Conservation (phyloP, 2,329 filamentous ascomycete genomes). For the Eutypella sp. region DNA sequence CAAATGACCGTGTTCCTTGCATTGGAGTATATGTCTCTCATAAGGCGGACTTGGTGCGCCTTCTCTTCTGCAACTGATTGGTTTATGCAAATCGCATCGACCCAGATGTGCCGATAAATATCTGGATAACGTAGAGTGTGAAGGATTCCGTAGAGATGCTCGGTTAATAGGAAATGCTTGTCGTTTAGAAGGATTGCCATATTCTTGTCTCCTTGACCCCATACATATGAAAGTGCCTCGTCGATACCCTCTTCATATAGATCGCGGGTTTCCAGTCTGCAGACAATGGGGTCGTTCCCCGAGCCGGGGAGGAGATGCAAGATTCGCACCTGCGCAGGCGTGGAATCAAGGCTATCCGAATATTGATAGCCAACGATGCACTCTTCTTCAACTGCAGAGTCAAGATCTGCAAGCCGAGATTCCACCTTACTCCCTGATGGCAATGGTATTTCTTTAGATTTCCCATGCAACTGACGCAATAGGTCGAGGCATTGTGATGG, state of each 20-base stretch:
- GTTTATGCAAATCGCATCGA: slow-evolving; percentile 8
- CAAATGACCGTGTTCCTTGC: slow-evolving; percentile 4
- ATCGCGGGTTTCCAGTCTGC: not conserved
- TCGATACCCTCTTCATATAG: not conserved
- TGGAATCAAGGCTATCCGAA: no score
- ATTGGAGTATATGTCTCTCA: slow-evolving; percentile 3
- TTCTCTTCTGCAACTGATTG: slow-evolving; percentile 3
- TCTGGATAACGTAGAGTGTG: not conserved
- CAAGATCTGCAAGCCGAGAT: no score
- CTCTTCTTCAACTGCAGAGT: no score
- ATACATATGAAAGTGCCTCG: slow-evolving; percentile 7
- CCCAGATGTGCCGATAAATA: slow-evolving; percentile 1
- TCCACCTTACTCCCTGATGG: no score
- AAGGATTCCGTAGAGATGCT: slow-evolving; percentile 4
- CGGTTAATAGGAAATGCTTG: not conserved
- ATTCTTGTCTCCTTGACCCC: not conserved
- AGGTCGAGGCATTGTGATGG: not conserved
- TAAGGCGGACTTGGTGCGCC: slow-evolving; percentile 3
- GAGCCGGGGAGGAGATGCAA: not conserved
- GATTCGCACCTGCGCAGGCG: slow-evolving; percentile 1
- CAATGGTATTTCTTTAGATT: no score
- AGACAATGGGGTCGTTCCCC: not conserved
- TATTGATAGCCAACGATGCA: no score
- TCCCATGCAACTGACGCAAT: not conserved
- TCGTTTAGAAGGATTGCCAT: not conserved